phyloP scores from a whole-genome alignment of 2,329 filamentous ascomycete genomes.

The Fusarium zealandicum region DNA sequence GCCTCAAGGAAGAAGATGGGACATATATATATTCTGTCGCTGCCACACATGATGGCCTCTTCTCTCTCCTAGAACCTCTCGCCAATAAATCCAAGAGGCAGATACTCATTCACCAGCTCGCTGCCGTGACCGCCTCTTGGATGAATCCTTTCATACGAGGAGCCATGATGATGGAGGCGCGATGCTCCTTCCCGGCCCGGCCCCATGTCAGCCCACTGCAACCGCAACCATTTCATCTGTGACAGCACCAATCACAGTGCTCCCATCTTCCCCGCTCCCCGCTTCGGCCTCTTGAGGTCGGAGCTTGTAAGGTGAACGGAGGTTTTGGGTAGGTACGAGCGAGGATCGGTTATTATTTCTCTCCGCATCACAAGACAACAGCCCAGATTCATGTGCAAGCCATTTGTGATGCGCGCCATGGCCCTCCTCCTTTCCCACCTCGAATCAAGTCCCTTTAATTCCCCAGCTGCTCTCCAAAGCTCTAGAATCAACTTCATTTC shows the following conservation, averaged over 20 bases:
- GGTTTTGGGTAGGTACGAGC: conserved; percentile 23
- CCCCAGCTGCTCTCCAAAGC: not conserved
- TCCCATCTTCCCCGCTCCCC: conserved; percentile 21
- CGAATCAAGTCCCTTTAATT: not conserved
- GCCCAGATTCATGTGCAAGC: conserved; percentile 26
- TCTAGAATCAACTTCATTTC: not conserved
- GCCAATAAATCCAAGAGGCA: not conserved
- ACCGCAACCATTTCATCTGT: too few species aligned
- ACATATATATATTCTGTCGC: conserved; percentile 1
- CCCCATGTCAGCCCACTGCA: conserved; percentile 9
- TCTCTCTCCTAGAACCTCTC: not conserved
- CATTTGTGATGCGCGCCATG: conserved; percentile 1
- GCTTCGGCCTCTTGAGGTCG: conserved; percentile 13
- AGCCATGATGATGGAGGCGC: conserved; percentile 9
- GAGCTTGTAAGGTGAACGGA: conserved; percentile 24
- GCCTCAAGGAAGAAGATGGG: not conserved
- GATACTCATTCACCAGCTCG: not conserved
- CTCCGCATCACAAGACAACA: conserved; percentile 15
- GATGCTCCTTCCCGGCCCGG: conserved; percentile 20
- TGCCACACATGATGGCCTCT: not conserved
- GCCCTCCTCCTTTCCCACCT: not conserved
- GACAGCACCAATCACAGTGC: conserved; percentile 29
- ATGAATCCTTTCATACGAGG: conserved; percentile 17
- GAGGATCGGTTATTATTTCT: too few species aligned
- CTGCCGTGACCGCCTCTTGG: conserved; percentile 17